Evolutionary conservation across 2,329 filamentous ascomycete genomes (phyloP), one percentile per base, ranked within the genome.

Genomic region (Talaromyces sp.): DNA sequence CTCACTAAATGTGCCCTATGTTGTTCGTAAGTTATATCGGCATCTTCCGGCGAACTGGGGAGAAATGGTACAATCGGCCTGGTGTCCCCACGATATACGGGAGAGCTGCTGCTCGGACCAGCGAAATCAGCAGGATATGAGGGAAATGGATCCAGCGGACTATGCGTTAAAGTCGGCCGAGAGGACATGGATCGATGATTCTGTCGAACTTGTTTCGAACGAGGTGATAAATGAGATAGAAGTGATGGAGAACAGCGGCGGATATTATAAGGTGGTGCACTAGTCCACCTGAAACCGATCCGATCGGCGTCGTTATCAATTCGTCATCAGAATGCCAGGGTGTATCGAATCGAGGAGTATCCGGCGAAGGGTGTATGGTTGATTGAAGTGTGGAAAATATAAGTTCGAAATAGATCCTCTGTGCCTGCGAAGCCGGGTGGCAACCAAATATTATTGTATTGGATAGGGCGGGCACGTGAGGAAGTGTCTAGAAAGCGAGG

Each of bases 121-220:
- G 61, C 52, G 61, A 63, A 19, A n/a, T 63, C 61, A 56, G 50
- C 49, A 33, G 61, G 27, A 45, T 49, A 49, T 33, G 39, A 47
- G 17, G 61, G 52, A 9, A 49, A 52, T 17, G 60, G 47, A 19
- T 22, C 33, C 37, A 47, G 61, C 39, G 50, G 49, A 25, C 49
- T 35, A 37, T 54, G 56, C 61, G 60, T 45, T n/a, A 25, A n/a
- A 9, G 37, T 22, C 3, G 61, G 27, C 17, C 39, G 60, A 33
- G 52, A 57, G 41, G 61, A 39, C 52, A 63, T 63, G 52, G 56
- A 43, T n/a, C 37, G 37, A 41, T 13, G 25, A 13, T 58, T 17
- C 10, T 57, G 33, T 57, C 25, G 52, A 39, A 19, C 17, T 33
- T 56, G 4, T 37, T 37, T 5, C 1, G 6, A 22, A 19, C 5